These are phyloP conservation scores for cucumber (Cucumis sativus) DNA, from an alignment of 306 rosid genomes.

Conservation along the genomic window Cucumber_9930_V3 NC_026656.2:9902001-9902500, in stretches of 20 bases:
- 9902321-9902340: background rate
- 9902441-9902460: background rate
- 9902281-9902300: background rate
- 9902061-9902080: constrained; percentile 66
- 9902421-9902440: background rate
- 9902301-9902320: background rate
- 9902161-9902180: too few relatives aligned
- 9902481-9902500: background rate
- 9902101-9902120: constrained; percentile 56
- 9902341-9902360: background rate
- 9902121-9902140: constrained; percentile 13
- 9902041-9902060: constrained; percentile 81
- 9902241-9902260: background rate
- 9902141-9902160: background rate
- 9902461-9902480: background rate
- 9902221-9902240: background rate
- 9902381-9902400: background rate
- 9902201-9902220: too few relatives aligned
- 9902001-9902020: constrained; percentile 81
- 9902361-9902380: background rate
- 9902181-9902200: too few relatives aligned
- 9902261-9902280: background rate
- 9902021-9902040: constrained; percentile 84
- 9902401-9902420: background rate
- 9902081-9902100: constrained; percentile 80